These are phyloP conservation scores for Platismatia glauca DNA, from an alignment of 495 filamentous ascomycete genomes.

Conservation along the genomic window DNA sequence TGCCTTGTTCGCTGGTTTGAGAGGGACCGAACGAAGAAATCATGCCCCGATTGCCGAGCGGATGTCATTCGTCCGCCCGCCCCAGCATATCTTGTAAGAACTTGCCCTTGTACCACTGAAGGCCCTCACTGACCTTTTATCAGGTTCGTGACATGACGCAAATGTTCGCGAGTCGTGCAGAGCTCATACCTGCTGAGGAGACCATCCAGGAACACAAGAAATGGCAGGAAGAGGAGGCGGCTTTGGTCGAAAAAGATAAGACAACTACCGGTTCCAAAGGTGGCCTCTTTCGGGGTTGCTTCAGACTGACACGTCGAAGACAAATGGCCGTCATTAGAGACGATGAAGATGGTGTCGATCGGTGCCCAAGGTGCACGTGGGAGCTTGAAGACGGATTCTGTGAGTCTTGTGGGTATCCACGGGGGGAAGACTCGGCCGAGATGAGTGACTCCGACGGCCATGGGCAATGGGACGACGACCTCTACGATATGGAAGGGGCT, in stretches of 20 bases:
- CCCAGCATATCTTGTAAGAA: slow-evolving; percentile 59
- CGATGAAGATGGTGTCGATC: slow-evolving; percentile 50
- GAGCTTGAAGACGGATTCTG: slow-evolving; percentile 55
- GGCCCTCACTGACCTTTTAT: slow-evolving; percentile 16
- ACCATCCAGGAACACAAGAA: slow-evolving; percentile 50
- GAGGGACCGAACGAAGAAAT: slow-evolving; percentile 50
- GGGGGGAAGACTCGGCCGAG: slow-evolving; percentile 1
- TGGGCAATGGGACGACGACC: slow-evolving; percentile 10
- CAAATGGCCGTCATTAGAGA: slow-evolving; percentile 42
- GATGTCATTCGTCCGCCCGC: slow-evolving; percentile 51
- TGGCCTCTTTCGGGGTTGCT: slow-evolving; percentile 57
- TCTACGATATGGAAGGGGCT: slow-evolving; percentile 5
- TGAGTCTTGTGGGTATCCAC: slow-evolving; percentile 40
- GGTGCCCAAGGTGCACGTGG: slow-evolving; percentile 58
- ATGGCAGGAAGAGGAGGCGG: slow-evolving; percentile 50
- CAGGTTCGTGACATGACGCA: slow-evolving; percentile 61
- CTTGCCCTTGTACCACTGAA: background rate
- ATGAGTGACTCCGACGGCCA: slow-evolving; percentile 6
- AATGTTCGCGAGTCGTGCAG: slow-evolving; percentile 53
- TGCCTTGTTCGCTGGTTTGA: slow-evolving; percentile 61
- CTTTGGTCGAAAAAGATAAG: slow-evolving; percentile 42
- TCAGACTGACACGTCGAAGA: slow-evolving; percentile 32
- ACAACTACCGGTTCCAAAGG: slow-evolving; percentile 38
- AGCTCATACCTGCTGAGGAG: slow-evolving; percentile 55
- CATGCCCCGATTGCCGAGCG: slow-evolving; percentile 63